Evolutionary conservation across 129 eudicot genomes (phyloP), one percentile per base, ranked within the genome.

Genomic region (Solidago caesia): DNA sequence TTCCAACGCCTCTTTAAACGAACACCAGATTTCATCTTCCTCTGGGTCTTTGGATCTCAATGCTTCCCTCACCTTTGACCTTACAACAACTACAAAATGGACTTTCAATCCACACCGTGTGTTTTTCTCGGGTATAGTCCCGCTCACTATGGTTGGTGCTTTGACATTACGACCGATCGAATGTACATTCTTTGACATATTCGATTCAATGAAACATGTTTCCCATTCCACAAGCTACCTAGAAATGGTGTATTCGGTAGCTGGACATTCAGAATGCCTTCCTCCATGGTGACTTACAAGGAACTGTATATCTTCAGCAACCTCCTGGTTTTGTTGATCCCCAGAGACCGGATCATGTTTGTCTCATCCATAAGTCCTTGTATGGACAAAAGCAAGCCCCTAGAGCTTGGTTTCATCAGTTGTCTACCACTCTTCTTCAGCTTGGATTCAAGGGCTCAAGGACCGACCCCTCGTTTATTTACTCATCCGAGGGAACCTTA

Each of bases 51-150:
- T 29, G 68, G 68, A 4, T 64, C 21, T 5, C 48, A 39, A 14
- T 64, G 48, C 48, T 64, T 7, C 25, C 68, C 68, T 11, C 68
- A 64, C 41, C 72, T 66, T 14, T 29, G 42, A 21, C 41, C 43
- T 6, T 68, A 68, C 59, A 49, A 7, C 59, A 68, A 7, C 53
- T 7, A 33, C 39, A 33, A 33, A 33, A 33, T 33, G 39, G 39
- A 33, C 39, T 33, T 33, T 3, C 39, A 3, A 33, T 33, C 39
- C 39, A 33, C 39, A 33, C 3, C 0, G 39, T 33, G 39, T 33
- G 39, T 33, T 3, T 33, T 33, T 33, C 39, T 33, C 3, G 39
- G 39, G 39, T 33, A 33, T 33, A 33, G 1, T 3, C 39, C 44
- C 5, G 2, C 9, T 10, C 56, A 49, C 25, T 14, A 68, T 21